These are phyloP conservation scores for Colletotrichum chlorophyti DNA, from an alignment of 2,329 filamentous ascomycete genomes.

Conservation along the genomic window DNA sequence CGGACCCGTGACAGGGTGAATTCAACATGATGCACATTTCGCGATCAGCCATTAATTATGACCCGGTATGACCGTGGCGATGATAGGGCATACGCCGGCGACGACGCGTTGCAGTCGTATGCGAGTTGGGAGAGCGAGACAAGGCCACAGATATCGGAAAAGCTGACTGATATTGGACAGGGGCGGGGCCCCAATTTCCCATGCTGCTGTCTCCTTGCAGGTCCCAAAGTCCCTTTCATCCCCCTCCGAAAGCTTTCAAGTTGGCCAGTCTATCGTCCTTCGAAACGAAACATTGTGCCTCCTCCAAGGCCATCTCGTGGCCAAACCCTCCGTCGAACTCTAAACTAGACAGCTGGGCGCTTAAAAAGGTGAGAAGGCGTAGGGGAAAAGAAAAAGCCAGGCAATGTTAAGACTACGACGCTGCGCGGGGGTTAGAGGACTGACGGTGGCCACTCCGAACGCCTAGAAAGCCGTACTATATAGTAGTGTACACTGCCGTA, in stretches of 20 bases:
- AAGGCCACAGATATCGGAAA: neutral
- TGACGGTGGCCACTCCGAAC: too few species aligned
- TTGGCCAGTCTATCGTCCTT: neutral
- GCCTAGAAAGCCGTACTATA: too few species aligned
- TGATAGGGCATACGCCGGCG: conserved; percentile 22
- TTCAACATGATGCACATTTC: too few species aligned
- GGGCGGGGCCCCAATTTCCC: conserved; percentile 14
- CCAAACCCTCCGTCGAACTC: too few species aligned
- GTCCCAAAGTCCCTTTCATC: neutral
- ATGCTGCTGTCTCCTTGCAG: neutral
- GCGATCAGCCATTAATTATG: too few species aligned
- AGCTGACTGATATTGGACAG: conserved; percentile 1
- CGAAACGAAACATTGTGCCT: conserved; percentile 7
- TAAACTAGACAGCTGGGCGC: too few species aligned
- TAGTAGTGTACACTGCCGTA: too few species aligned
- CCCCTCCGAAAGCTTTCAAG: conserved; percentile 1
- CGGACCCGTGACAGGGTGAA: too few species aligned
- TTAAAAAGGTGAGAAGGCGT: neutral
- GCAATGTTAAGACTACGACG: too few species aligned
- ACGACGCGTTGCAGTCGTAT: conserved; percentile 7
- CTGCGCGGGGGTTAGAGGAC: neutral
- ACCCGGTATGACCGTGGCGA: neutral
- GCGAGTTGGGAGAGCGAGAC: neutral
- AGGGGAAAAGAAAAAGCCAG: neutral
- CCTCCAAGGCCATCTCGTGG: too few species aligned